Evolutionary conservation across 306 rosid genomes (phyloP), one percentile per base, ranked within the genome.

Genomic region (Quercus suber): DNA sequence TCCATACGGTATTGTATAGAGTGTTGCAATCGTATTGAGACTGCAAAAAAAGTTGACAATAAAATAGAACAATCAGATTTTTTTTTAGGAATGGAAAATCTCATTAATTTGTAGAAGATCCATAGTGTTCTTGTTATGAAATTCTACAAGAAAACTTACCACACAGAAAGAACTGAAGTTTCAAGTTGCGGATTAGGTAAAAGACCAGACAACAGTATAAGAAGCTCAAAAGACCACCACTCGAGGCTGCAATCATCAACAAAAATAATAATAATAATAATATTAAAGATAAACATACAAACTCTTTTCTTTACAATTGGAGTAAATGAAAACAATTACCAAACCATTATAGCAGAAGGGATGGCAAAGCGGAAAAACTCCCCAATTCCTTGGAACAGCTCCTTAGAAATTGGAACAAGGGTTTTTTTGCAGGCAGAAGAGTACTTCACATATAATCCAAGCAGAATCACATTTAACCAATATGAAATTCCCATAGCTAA

Each of bases 171-270:
- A 56, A 94, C 93, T 11, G 97, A 92, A 67, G 97, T 88, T 83
- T 92, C 94, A 55, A 94, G 94, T 84, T 86, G 78, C 19, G 97
- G 97, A 92, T 92, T 90, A 45, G 94, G 93, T 53, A 94, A 79
- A 72, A 92, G 87, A 45, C 98, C 97, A 59, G 97, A 87, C 41
- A 92, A 49, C 83, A 92, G 65, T 31, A 78, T 73, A 27, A 90
- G 86, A 60, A 92, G 78, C 87, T 92, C 93, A 69, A 60, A 92
- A 58, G 97, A 88, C 93, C 97, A 88, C 93, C 90, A 90, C 64
- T 89, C 87, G 18, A 91, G 86, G 86, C 93, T 91, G 52, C 64
- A 78, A 28, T 58, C 45, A 45, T 55, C 6, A 80, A 11, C 2
- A 37, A 37, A 6, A 37, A 37, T 0, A 45, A 45, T 2, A 8